Evolutionary conservation across 192 early-diverging fungal species (phyloP), one percentile per base, ranked within the genome.

Genomic region (Backusella tuberculispora): DNA sequence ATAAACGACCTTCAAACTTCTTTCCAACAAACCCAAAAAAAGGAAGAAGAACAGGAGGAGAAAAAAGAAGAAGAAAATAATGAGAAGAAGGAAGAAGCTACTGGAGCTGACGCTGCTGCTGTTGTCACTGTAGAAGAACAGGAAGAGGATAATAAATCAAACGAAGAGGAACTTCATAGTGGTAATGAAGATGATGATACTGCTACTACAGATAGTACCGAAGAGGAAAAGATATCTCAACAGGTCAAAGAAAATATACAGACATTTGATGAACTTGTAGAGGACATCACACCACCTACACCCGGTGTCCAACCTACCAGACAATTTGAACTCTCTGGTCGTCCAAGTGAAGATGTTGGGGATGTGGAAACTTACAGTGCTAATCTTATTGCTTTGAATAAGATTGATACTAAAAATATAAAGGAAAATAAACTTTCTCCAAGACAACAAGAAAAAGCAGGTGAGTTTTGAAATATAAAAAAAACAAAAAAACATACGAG

Each of bases 381-480:
- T 29, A 77, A 71, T 44, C 63, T 71, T 2, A 72, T 77, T 67
- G 44, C 76, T 34, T 38, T 72, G 43, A 47, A 63, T 47, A 45
- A 71, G n/a, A 72, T 72, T 37, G 70, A 77, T 37, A 72, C 48
- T 29, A 77, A 77, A 24, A 45, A 74, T 17, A 69, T 79, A 13
- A 70, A 75, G 17, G 68, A 73, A 26, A 79, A 79, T 64, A 40
- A 43, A n/a, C 63, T 79, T 9, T 65, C 40, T 37, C 78, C 78
- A 40, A 43, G 78, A 45, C 73, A 79, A 40, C 78, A 79, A 40
- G 78, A 79, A 48, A 71, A 56, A 40, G 67, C 69, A 42, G 78
- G 78, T 79, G 60, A 42, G 24, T 34, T 15, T 9, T 43, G 29
- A 34, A 34, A 34, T 34, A n/a, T n/a, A n/a, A n/a, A n/a, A n/a